These are phyloP conservation scores for Cryptococcus depauperatus DNA, from an alignment of 1,284 basidiomycete species.

Conservation along the genomic window DNA sequence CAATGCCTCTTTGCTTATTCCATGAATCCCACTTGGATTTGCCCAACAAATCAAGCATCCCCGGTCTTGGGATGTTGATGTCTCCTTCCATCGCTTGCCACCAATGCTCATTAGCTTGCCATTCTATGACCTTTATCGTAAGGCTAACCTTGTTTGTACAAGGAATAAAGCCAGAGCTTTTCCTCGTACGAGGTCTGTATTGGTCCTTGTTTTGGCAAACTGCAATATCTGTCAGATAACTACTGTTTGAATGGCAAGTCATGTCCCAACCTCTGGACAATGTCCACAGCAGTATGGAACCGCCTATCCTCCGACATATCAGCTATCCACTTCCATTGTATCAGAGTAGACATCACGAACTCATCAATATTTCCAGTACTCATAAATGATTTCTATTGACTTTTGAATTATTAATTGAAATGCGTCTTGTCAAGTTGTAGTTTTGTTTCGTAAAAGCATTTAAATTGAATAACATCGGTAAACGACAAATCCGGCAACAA, in stretches of 20 bases:
- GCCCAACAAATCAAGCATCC: slow-evolving; percentile 64
- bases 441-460: too few relatives aligned
- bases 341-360: too few relatives aligned
- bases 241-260: neutral
- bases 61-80: slow-evolving; percentile 29
- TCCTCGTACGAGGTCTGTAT: slow-evolving; percentile 97
- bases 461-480: too few relatives aligned
- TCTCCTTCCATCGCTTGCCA: slow-evolving; percentile 41
- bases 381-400: too few relatives aligned
- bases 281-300: slow-evolving; percentile 89
- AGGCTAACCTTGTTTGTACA: slow-evolving; percentile 78
- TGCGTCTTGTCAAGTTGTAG: too few relatives aligned
- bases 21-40: slow-evolving; percentile 97
- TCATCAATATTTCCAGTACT: too few relatives aligned
- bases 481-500: too few relatives aligned
- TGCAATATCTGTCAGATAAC: slow-evolving; percentile 17
- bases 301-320: slow-evolving; percentile 33
- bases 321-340: too few relatives aligned
- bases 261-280: slow-evolving; percentile 58
- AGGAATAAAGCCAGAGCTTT: slow-evolving; percentile 89
- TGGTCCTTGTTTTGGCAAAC: slow-evolving; percentile 82
- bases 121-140: neutral
- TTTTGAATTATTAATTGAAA: too few relatives aligned
- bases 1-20: slow-evolving; percentile 79
- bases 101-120: too few relatives aligned